Percentiles rank a stretch among this genome's conserved stretches.
phyloP scores from a whole-genome alignment of 2,329 filamentous ascomycete genomes.

The Pseudogymnoascus sp. region DNA sequence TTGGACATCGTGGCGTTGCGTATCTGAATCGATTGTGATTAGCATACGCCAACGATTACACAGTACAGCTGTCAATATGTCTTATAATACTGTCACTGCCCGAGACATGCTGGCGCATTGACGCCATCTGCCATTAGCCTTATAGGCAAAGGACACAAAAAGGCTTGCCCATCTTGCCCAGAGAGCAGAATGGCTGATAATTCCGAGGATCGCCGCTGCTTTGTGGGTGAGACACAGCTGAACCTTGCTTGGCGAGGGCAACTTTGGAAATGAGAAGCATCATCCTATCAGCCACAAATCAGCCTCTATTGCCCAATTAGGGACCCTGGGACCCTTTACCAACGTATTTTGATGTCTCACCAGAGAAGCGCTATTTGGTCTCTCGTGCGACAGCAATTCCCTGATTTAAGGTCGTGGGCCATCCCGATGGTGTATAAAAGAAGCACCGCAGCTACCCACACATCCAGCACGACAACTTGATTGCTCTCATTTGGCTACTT shows the following conservation, averaged over 20 bases:
- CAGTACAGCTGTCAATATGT: background rate
- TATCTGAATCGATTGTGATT: background rate
- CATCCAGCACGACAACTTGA: background rate
- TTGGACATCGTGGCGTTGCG: background rate
- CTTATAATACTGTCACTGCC: background rate
- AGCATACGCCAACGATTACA: background rate
- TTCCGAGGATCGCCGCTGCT: background rate
- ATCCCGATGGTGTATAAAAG: background rate
- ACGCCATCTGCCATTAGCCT: background rate
- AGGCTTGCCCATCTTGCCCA: background rate
- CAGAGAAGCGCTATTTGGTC: background rate
- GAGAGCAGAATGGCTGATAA: background rate
- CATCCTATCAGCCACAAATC: background rate
- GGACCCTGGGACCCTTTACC: background rate
- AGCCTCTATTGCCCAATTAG: background rate
- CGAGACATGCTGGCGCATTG: background rate
- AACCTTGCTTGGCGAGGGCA: background rate
- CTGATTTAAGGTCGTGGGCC: background rate
- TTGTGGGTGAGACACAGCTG: background rate
- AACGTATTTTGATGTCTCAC: background rate
- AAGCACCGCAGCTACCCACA: too few relatives aligned
- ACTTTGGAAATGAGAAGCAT: background rate
- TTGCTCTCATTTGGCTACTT: background rate
- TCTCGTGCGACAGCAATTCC: background rate
- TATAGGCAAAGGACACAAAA: background rate